Base-by-base conservation (phyloP, 768 basidiomycete genomes). In the Tephrocybe sp. region DNA sequence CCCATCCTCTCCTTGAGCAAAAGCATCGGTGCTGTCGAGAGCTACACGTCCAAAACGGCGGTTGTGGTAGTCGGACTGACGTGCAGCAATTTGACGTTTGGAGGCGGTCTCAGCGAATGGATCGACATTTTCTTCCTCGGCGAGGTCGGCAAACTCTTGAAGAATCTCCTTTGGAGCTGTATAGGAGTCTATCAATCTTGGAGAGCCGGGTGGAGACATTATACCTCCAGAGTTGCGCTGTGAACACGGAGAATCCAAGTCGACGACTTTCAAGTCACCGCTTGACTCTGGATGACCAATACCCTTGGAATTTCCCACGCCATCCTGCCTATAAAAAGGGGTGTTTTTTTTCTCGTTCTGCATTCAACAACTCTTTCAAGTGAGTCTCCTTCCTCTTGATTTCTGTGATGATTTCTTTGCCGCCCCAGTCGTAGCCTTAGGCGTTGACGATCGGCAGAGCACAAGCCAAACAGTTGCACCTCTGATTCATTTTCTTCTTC, bases 31-130 rank as follows among this genome's bases (percentile, higher is more conserved):
- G 48, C 91, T 89, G 36, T 89, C 89, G 54, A 87, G 81, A 23
- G 86, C 87, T 52, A 86, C 81, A 44, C 97, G 85, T 61, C 80
- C 82, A 67, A 98, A 98, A 36, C 94, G 83, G 51, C 94, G 83
- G 62, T 88, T 85, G 66, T 98, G 96, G 65, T 98, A 99, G 65
- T 97, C 96, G 45, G 85, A 89, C 73, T 98, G 92, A 45, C 96
- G 82, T 34, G 89, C 78, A 19, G 95, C 91, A 65, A 98, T 92
- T 75, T 98, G 96, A 53, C 91, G 89, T 63, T 90, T 86, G 49
- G 86, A 88, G 44, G 94, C 90, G 11, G 92, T 95, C 72, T 95
- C 93, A 45, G 90, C 91, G 62, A 92, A 92, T 17, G 90, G 91
- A 66, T 95, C 91, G 63, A 89, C 68, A 69, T 95, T 80, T 63